Conservation (phyloP, 805 yeast species). For the Kodamaea kaohsiungensis region DNA sequence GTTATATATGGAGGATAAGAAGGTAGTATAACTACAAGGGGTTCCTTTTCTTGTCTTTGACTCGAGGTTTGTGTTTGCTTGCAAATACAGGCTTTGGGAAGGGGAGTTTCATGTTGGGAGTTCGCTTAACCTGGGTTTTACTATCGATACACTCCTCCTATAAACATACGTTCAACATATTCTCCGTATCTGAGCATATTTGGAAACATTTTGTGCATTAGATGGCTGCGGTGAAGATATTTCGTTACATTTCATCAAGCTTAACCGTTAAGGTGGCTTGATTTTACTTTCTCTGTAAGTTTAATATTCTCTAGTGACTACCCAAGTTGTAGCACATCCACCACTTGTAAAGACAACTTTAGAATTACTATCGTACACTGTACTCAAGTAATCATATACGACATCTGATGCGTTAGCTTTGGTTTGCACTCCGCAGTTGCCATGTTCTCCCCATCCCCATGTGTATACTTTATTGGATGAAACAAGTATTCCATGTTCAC, state of each 20-base stretch:
- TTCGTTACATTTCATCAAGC: conserved; percentile 61
- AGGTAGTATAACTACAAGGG: conserved; percentile 12
- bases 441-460: conserved; percentile 99
- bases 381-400: conserved; percentile 39
- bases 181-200: conserved; percentile 65
- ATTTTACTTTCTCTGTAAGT: background rate
- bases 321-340: conserved; percentile 75
- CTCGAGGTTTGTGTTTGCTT: conserved; percentile 2
- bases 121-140: conserved; percentile 5
- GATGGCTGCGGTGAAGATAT: conserved; percentile 82
- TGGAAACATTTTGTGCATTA: conserved; percentile 34
- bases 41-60: conserved; percentile 5
- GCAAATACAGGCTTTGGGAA: background rate
- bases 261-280: no score
- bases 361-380: conserved; percentile 23
- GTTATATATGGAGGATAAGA: conserved; percentile 19
- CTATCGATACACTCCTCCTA: conserved; percentile 66
- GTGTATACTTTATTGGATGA: conserved; percentile 45
- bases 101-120: conserved; percentile 5
- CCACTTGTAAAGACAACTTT: conserved; percentile 42
- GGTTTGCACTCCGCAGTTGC: conserved; percentile 70
- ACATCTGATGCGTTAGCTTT: conserved; percentile 23
- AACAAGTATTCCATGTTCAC: conserved; percentile 77
- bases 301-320: conserved; percentile 24
- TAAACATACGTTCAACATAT: conserved; percentile 71